Conservation (phyloP, 352 stramenopile species). For the Phytophthora foliorum region DNA sequence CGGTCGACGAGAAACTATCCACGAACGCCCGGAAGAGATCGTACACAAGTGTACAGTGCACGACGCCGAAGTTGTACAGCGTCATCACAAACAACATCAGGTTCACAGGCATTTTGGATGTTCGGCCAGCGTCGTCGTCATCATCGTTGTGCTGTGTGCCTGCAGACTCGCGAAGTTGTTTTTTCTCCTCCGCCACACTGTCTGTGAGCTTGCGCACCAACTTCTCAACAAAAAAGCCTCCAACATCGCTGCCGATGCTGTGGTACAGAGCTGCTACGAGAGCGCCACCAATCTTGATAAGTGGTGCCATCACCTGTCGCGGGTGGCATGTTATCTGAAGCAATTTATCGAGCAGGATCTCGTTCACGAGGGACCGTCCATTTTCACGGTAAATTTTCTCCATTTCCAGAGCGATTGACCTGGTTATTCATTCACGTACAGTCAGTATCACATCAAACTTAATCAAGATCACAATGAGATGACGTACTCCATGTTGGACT, state of each 20-base stretch:
- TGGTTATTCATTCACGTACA: conserved; percentile 28
- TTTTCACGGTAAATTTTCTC: conserved; percentile 85
- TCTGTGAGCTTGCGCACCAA: conserved; percentile 68
- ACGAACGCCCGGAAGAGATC: conserved; percentile 90
- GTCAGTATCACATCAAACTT: neutral
- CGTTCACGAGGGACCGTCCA: conserved; percentile 76
- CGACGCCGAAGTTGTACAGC: conserved; percentile 92
- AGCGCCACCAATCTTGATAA: conserved; percentile 81
- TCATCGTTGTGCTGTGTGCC: conserved; percentile 12
- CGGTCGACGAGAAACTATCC: conserved; percentile 70
- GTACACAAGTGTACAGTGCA: conserved; percentile 92
- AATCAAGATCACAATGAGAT: neutral
- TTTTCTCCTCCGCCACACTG: conserved; percentile 52
- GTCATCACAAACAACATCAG: conserved; percentile 89
- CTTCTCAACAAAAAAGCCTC: conserved; percentile 87
- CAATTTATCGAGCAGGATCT: conserved; percentile 77
- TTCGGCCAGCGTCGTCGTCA: conserved; percentile 43
- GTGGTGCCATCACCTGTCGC: conserved; percentile 77
- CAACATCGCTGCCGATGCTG: conserved; percentile 79
- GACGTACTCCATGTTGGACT: conserved; percentile 91
- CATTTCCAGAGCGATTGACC: conserved; percentile 79
- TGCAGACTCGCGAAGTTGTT: conserved; percentile 24
- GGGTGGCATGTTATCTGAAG: conserved; percentile 70
- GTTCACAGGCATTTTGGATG: conserved; percentile 81
- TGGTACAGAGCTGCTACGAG: conserved; percentile 82